Base-by-base conservation (phyloP, 805 yeast genomes). In the Nakazawaea populi region DNA sequence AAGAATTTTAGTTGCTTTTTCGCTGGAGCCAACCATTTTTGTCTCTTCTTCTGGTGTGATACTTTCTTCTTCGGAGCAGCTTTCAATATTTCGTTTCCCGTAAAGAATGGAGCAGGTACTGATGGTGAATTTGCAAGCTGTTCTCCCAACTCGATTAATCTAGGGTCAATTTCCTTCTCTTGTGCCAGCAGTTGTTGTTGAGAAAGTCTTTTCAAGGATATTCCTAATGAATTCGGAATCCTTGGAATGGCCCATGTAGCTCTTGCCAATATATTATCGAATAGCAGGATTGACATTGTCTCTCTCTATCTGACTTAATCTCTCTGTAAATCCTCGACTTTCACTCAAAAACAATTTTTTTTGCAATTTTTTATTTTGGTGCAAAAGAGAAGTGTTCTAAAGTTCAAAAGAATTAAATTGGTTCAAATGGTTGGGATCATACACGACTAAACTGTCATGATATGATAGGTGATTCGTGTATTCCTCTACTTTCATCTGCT, bases 11-110 rank as follows among this genome's bases (percentile, higher is more conserved):
- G 72, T 59, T 90, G 94, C 66, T 89, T 92, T 52, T 81, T 77
- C 9, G 88, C 95, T 4, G 92, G 89, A 6, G 89, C 90, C 57
- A 88, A 80, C 58, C 86, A 81, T 70, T 91, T 82, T 64, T 80
- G 85, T 68, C 97, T 83, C 62, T 88, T 87, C 67, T 89, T 87
- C 71, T 81, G 81, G 65, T 89, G 89, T 6, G 98, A 89, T 2
- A 82, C 82, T 68, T 90, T 91, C 80, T 91, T 90, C 75, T 94
- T 94, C 50, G 99, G 98, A 6, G 83, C 97, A 5, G 99, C 99
- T 57, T 74, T 73, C 49, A 89, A 71, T 32, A 87, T 78, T n/a
- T 95, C 96, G 56, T 82, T 77, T 57, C 82, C 87, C 32, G 74
- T 67, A 66, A 76, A 74, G 52, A 71, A 66, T 52, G 74, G 72